These are phyloP conservation scores for Aspergillus incahuasiensis DNA, from an alignment of 495 filamentous ascomycete genomes.

Conservation along the genomic window DNA sequence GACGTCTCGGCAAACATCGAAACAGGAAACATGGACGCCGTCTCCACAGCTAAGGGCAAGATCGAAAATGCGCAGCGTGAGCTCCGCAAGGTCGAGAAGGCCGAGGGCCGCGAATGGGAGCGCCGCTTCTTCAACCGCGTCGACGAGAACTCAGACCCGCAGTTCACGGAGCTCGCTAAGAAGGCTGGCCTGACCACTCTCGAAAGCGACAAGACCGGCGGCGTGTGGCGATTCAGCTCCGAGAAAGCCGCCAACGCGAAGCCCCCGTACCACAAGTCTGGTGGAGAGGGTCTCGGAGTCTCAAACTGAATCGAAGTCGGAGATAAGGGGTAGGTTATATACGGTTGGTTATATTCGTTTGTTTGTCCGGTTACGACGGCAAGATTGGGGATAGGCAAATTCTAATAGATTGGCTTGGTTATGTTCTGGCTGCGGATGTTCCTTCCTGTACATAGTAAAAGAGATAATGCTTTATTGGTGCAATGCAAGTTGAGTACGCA, in stretches of 20 bases:
- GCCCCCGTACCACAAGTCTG: constrained; percentile 41
- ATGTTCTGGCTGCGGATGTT: neutral
- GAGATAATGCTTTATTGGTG: neutral
- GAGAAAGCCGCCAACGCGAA: constrained; percentile 52
- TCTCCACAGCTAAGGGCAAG: constrained; percentile 71
- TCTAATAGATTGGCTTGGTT: constrained; percentile 3
- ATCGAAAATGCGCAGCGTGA: constrained; percentile 91
- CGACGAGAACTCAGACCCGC: constrained; percentile 45
- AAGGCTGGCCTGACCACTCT: constrained; percentile 49
- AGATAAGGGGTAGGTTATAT: neutral
- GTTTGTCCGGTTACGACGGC: neutral
- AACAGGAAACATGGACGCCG: constrained; percentile 77
- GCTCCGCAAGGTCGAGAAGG: constrained; percentile 73
- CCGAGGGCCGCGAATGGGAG: constrained; percentile 75
- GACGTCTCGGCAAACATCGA: constrained; percentile 77
- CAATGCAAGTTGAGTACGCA: neutral
- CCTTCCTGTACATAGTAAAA: constrained; percentile 2
- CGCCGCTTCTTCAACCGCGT: constrained; percentile 72
- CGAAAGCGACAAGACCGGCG: constrained; percentile 78
- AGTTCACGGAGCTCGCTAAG: constrained; percentile 55
- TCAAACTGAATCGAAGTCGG: neutral
- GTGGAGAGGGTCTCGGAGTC: constrained; percentile 38
- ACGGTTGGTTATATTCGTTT: neutral
- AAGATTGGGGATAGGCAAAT: neutral
- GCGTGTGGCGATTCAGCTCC: constrained; percentile 80